Conservation (phyloP, 2,329 filamentous ascomycete genomes). For the Cladosporium sp. region DNA sequence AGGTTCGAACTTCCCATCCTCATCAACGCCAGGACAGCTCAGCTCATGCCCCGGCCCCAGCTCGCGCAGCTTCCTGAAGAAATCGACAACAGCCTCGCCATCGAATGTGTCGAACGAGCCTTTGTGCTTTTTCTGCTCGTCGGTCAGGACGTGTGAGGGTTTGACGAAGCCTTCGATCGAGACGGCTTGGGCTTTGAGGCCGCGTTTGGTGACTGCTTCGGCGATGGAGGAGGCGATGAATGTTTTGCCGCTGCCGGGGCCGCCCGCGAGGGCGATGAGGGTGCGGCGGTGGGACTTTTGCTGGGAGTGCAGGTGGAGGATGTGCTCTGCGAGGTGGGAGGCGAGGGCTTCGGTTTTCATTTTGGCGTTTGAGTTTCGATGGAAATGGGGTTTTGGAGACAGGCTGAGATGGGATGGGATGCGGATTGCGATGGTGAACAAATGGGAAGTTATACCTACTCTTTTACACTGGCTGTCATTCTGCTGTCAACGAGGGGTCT, state of each 20-base stretch:
- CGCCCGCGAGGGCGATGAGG: conserved; percentile 17
- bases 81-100: conserved; percentile 14
- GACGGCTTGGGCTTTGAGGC: conserved; percentile 16
- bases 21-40: conserved; percentile 5
- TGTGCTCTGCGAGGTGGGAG: neutral
- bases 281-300: conserved; percentile 5
- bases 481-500: too few relatives aligned
- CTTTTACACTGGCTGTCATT: neutral
- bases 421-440: neutral
- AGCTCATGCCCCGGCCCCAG: conserved; percentile 11
- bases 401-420: neutral
- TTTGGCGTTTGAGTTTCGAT: neutral
- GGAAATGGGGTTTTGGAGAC: too few relatives aligned
- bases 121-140: conserved; percentile 4
- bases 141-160: conserved; percentile 8
- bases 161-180: conserved; percentile 19
- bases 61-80: conserved; percentile 12
- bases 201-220: neutral
- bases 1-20: conserved; percentile 12
- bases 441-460: neutral
- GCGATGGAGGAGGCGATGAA: conserved; percentile 11
- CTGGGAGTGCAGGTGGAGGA: neutral
- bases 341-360: conserved; percentile 14
- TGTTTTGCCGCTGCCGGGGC: conserved; percentile 19
- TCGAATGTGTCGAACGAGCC: conserved; percentile 16